phyloP scores from a whole-genome alignment of 306 rosid species.

The Coriaria nepalensis region DNA sequence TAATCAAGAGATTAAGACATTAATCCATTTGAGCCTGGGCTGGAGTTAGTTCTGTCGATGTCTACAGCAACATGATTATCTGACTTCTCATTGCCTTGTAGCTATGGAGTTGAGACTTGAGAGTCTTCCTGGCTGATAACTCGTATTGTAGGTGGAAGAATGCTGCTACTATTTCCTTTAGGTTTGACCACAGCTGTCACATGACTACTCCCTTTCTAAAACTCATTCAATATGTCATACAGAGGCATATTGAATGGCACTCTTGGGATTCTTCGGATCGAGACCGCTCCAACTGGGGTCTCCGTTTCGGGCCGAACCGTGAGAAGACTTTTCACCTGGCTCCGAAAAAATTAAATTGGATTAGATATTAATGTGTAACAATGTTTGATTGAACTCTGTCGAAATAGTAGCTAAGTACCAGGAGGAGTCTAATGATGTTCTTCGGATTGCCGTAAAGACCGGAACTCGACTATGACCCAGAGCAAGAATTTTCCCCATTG shows the following conservation, averaged over 20 bases:
- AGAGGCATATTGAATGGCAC: conserved; percentile 98
- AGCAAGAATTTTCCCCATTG: conserved; percentile 94
- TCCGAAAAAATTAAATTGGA: conserved; percentile 8
- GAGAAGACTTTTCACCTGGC: conserved; percentile 89
- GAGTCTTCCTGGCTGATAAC: conserved; percentile 15
- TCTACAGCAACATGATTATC: conserved; percentile 45
- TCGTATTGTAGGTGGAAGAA: conserved; percentile 20
- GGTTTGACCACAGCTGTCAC: conserved; percentile 94
- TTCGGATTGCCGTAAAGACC: conserved; percentile 78
- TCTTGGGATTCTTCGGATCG: conserved; percentile 85
- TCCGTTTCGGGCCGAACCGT: conserved; percentile 94
- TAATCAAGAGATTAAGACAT: conserved; percentile 24
- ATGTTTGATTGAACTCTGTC: conserved; percentile 11
- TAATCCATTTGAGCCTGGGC: conserved; percentile 18
- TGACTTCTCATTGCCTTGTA: conserved; percentile 30
- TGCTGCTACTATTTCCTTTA: conserved; percentile 36
- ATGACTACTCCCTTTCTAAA: conserved; percentile 96
- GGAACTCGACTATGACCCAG: conserved; percentile 99
- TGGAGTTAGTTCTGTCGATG: conserved; percentile 41
- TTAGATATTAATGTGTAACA: conserved; percentile 1
- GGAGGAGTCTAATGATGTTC: conserved; percentile 81
- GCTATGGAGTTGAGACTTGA: conserved; percentile 57
- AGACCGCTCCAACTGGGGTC: conserved; percentile 87
- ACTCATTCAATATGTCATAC: conserved; percentile 87
- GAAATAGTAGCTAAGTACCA: conserved; percentile 21